Percentiles rank a stretch among this genome's conserved stretches.
These are phyloP conservation scores for Bruguiera parviflora DNA, from an alignment of 345 rosid genomes.

Conservation along the genomic window DNA sequence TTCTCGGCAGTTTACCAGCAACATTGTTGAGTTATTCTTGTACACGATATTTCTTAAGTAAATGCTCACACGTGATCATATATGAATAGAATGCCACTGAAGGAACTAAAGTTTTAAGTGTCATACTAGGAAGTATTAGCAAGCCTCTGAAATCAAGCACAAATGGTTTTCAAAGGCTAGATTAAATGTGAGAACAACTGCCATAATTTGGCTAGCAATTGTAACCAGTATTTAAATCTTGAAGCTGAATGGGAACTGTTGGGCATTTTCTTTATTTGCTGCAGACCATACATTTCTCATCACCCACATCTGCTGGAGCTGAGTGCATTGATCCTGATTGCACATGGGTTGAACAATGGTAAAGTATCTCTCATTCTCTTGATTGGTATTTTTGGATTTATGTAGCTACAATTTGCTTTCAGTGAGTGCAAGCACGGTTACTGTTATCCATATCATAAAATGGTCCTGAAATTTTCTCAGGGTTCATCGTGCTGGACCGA, in stretches of 20 bases:
- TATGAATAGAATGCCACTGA: too few species aligned
- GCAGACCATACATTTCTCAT: conserved; percentile 71
- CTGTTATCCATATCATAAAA: too few species aligned
- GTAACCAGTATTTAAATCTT: not conserved
- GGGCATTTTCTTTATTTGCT: not conserved
- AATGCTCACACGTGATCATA: too few species aligned
- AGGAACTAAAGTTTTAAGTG: too few species aligned
- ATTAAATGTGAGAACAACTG: not conserved
- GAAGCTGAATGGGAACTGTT: not conserved
- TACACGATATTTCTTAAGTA: too few species aligned
- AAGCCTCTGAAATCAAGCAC: not conserved
- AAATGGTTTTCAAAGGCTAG: not conserved
- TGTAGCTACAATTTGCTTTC: conserved; percentile 9
- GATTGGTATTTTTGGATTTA: conserved; percentile 5
- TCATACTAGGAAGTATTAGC: too few species aligned
- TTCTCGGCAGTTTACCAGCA: too few species aligned
- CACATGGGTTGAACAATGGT: conserved; percentile 97
- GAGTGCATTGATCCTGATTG: conserved; percentile 77
- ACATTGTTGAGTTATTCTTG: too few species aligned
- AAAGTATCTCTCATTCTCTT: conserved; percentile 4
- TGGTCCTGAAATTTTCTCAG: conserved; percentile 33
- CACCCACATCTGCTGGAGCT: conserved; percentile 85
- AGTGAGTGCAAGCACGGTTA: not conserved
- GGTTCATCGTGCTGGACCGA: conserved; percentile 95
- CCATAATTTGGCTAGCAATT: not conserved